A percentile compares a stretch with the other conserved stretches of the same genome.
These are phyloP conservation scores for Malania oleifera DNA, from an alignment of 164 flowering plant species.

Conservation along the genomic window DNA sequence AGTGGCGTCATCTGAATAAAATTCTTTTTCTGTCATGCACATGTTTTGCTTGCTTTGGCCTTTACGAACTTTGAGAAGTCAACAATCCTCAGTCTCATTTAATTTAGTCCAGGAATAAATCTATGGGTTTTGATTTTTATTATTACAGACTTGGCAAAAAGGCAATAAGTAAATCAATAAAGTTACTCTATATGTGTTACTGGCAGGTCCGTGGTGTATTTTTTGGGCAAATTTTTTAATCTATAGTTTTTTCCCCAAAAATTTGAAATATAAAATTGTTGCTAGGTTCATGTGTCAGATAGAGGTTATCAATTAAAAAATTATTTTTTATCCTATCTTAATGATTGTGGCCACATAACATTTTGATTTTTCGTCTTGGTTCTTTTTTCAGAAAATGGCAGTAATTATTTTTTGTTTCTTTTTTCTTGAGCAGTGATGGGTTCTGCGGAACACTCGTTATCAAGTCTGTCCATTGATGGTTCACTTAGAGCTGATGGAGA, in stretches of 20 bases:
- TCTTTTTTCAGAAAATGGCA: neutral
- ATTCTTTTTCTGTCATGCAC: neutral
- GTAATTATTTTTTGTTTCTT: slow-evolving; percentile 8
- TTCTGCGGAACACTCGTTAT: slow-evolving; percentile 75
- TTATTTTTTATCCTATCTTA: too few relatives aligned
- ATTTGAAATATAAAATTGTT: neutral
- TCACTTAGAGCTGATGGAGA: slow-evolving; percentile 82
- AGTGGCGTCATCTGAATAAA: too few relatives aligned
- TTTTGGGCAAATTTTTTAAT: neutral
- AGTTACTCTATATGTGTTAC: neutral
- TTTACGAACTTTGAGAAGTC: too few relatives aligned
- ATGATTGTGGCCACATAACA: neutral
- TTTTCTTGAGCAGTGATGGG: slow-evolving; percentile 68
- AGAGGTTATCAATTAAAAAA: neutral
- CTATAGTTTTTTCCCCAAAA: neutral
- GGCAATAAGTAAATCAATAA: too few relatives aligned
- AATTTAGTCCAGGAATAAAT: too few relatives aligned
- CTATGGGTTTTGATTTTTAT: too few relatives aligned
- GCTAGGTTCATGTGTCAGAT: neutral
- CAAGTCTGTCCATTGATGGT: slow-evolving; percentile 64
- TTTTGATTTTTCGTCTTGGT: neutral
- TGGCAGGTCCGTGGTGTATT: neutral
- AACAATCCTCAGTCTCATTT: too few relatives aligned
- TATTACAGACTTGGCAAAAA: too few relatives aligned
- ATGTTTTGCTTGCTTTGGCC: neutral